Evolutionary conservation across 1,284 basidiomycete species (phyloP).

Genomic region (Sanghuangporus baumii): DNA sequence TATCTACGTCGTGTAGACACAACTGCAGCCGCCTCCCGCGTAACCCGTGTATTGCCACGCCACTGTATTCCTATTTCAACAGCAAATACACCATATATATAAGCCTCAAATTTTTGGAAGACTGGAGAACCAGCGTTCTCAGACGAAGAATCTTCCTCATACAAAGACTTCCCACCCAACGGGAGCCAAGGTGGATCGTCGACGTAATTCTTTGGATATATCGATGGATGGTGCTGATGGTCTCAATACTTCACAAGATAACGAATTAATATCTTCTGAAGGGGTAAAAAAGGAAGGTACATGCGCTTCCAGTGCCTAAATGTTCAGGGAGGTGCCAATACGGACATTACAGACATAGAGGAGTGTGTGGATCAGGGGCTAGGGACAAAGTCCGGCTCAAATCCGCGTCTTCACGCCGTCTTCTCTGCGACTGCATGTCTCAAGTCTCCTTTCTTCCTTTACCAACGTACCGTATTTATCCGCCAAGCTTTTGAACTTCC

Average conservation of each 20-base stretch:
- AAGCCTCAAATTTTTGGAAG: too few species aligned
- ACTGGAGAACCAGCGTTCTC: too few species aligned
- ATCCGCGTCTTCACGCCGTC: background rate
- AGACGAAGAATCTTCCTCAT: background rate
- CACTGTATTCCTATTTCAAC: too few species aligned
- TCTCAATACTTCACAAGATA: background rate
- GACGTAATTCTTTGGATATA: background rate
- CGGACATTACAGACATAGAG: background rate
- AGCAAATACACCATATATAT: too few species aligned
- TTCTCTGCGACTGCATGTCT: background rate
- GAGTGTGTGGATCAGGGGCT: slow-evolving; percentile 5
- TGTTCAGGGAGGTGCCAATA: background rate
- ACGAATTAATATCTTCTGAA: background rate
- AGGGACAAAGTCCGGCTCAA: background rate
- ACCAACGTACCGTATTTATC: background rate
- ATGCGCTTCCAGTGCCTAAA: background rate
- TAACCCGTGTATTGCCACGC: too few species aligned
- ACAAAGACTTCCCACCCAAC: background rate
- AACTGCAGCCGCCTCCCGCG: too few species aligned
- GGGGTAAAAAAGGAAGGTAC: background rate
- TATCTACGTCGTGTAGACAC: too few species aligned
- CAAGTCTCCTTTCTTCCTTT: slow-evolving; percentile 7
- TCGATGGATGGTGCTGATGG: background rate
- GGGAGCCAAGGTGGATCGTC: background rate
- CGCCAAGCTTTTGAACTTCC: slow-evolving; percentile 7